These are phyloP conservation scores for Ganoderma leucocontextum DNA, from an alignment of 1,284 basidiomycete species.

Conservation along the genomic window DNA sequence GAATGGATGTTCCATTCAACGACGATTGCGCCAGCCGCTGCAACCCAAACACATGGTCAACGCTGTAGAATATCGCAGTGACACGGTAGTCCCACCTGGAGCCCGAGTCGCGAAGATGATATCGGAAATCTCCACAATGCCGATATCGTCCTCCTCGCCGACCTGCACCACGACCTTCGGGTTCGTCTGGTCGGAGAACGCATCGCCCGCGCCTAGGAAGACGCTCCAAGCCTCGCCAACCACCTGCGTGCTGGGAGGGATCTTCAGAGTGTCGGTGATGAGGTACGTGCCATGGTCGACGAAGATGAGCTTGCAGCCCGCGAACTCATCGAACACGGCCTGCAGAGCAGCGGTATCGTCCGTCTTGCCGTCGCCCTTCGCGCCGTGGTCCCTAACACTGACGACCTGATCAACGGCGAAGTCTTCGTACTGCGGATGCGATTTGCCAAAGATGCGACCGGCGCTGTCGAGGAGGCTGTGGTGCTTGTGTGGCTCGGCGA, in stretches of 20 bases:
- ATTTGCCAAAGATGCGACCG: slow-evolving; percentile 69
- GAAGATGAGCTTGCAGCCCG: slow-evolving; percentile 81
- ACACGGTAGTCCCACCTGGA: slow-evolving; percentile 50
- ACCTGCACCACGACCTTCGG: slow-evolving; percentile 68
- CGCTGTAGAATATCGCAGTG: slow-evolving; percentile 9
- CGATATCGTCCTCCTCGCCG: slow-evolving; percentile 56
- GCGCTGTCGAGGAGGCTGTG: slow-evolving; percentile 60
- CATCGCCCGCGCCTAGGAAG: slow-evolving; percentile 70
- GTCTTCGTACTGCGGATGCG: slow-evolving; percentile 56
- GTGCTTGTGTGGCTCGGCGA: slow-evolving; percentile 61
- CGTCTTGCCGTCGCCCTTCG: slow-evolving; percentile 75
- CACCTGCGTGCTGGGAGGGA: slow-evolving; percentile 77
- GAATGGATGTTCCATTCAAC: slow-evolving; percentile 76
- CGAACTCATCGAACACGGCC: slow-evolving; percentile 64
- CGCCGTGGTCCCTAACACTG: slow-evolving; percentile 75
- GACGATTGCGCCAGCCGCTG: slow-evolving; percentile 72
- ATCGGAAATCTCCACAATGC: slow-evolving; percentile 67
- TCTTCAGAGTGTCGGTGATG: slow-evolving; percentile 73
- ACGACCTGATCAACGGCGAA: slow-evolving; percentile 71
- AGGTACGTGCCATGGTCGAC: slow-evolving; percentile 77
- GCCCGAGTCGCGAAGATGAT: slow-evolving; percentile 64
- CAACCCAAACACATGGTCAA: neutral
- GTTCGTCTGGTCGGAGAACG: slow-evolving; percentile 61
- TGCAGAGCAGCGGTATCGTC: slow-evolving; percentile 81
- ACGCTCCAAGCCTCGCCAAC: slow-evolving; percentile 83